A percentile compares a stretch with the other conserved stretches of the same genome.
These are phyloP conservation scores for Xylaria grammica DNA, from an alignment of 495 filamentous ascomycete genomes.

Conservation along the genomic window DNA sequence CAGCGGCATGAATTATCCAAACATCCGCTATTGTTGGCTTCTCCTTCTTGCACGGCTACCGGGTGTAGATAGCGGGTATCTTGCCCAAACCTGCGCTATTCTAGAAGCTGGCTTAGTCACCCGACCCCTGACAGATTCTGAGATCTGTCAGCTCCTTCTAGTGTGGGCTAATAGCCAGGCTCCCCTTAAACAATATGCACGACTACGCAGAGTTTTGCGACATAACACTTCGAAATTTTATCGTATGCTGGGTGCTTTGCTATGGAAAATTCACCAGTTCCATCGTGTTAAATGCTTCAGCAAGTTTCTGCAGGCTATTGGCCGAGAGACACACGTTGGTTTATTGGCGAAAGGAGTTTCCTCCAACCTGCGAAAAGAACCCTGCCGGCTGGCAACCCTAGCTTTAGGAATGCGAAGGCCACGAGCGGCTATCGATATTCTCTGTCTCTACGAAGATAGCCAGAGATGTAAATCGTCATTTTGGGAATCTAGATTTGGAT, in stretches of 20 bases:
- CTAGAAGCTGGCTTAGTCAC: conserved; percentile 26
- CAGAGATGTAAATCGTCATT: conserved; percentile 7
- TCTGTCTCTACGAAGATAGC: conserved; percentile 27
- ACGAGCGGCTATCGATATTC: conserved; percentile 29
- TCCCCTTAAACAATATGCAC: conserved; percentile 8
- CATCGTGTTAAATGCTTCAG: neutral
- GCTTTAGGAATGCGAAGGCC: conserved; percentile 26
- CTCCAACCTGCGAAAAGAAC: conserved; percentile 16
- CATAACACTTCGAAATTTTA: neutral
- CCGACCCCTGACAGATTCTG: conserved; percentile 19
- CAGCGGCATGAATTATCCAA: conserved; percentile 12
- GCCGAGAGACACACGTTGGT: conserved; percentile 1
- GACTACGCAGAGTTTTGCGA: neutral
- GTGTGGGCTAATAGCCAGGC: conserved; percentile 17
- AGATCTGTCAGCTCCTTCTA: conserved; percentile 33
- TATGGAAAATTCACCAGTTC: conserved; percentile 19
- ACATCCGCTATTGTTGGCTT: conserved; percentile 32
- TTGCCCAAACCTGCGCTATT: conserved; percentile 16
- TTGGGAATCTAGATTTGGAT: conserved; percentile 24
- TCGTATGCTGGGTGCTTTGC: neutral
- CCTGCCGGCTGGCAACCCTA: conserved; percentile 19
- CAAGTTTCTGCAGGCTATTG: conserved; percentile 9
- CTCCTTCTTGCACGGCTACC: conserved; percentile 33
- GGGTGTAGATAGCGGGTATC: conserved; percentile 19
- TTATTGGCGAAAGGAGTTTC: conserved; percentile 13